These are phyloP conservation scores for Sphaerostilbella broomeana DNA, from an alignment of 2,329 filamentous ascomycete genomes.

Conservation along the genomic window DNA sequence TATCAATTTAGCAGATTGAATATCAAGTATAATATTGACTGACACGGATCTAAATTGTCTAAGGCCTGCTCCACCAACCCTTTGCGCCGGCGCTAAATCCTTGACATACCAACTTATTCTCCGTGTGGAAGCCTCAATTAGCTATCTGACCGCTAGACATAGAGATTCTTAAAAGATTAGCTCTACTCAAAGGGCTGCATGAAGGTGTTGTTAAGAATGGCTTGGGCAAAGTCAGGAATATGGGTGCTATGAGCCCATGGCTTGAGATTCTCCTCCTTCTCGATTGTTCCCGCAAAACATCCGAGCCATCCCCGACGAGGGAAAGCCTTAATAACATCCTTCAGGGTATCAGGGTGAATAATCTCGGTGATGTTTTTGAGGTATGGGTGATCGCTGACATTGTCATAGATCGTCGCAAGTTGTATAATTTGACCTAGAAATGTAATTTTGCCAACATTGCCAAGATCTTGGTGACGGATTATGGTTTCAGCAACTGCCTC, in stretches of 20 bases:
- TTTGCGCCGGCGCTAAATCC: no score
- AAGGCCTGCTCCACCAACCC: no score
- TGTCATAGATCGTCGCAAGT: constrained; percentile 59
- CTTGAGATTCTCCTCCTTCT: constrained; percentile 55
- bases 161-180: no score
- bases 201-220: constrained; percentile 42
- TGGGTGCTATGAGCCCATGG: constrained; percentile 65
- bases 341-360: constrained; percentile 48
- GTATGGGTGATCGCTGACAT: constrained; percentile 51
- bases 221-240: constrained; percentile 48
- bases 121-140: no score
- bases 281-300: constrained; percentile 57
- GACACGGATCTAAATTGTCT: no score
- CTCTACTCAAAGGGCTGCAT: constrained; percentile 39
- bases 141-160: no score
- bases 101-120: no score
- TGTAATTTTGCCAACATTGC: constrained; percentile 55
- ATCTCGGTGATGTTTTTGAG: constrained; percentile 30
- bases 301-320: constrained; percentile 55
- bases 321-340: constrained; percentile 48
- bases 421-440: constrained; percentile 58
- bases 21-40: no score
- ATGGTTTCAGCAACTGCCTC: constrained; percentile 67
- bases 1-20: no score
- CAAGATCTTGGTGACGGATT: constrained; percentile 63